A percentile compares a stretch with the other conserved stretches of the same genome.
phyloP scores from a whole-genome alignment of 805 yeast species.

The Candida sithepensis region DNA sequence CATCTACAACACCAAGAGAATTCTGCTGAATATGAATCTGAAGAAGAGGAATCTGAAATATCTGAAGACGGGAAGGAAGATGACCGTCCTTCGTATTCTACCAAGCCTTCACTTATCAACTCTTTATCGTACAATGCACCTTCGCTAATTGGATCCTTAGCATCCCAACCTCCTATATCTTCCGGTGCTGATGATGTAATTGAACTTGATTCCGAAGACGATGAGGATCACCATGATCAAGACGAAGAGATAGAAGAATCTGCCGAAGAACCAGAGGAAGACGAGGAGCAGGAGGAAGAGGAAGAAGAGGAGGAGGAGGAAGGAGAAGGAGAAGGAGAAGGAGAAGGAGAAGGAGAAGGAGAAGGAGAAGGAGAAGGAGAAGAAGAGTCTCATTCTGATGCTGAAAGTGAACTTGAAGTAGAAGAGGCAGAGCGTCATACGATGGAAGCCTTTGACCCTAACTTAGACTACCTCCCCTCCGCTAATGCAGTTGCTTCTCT shows the following conservation, averaged over 20 bases:
- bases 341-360: constrained; percentile 2
- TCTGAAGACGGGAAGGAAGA: neutral
- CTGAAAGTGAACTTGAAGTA: constrained; percentile 4
- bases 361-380: constrained; percentile 5
- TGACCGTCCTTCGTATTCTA: neutral
- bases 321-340: constrained; percentile 4
- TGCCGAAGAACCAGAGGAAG: constrained; percentile 2
- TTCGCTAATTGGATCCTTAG: neutral
- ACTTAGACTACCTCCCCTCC: neutral
- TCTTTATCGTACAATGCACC: neutral
- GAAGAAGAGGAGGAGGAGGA: constrained; percentile 8
- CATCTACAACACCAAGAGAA: too few relatives aligned
- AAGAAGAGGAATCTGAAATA: neutral
- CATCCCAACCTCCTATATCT: too few relatives aligned
- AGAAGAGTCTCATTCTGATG: neutral
- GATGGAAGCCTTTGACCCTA: neutral
- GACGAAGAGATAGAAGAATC: too few relatives aligned
- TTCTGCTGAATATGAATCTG: neutral
- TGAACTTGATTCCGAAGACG: constrained; percentile 15
- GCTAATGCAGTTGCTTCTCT: neutral
- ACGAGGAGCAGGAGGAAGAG: constrained; percentile 7
- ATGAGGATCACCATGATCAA: neutral
- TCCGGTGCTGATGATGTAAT: constrained; percentile 8
- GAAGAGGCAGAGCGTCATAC: constrained; percentile 2
- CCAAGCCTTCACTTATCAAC: neutral